Evolutionary conservation across 2,329 filamentous ascomycete species (phyloP), one percentile per base, ranked within the genome.

Genomic region (Hymenoscyphus linearis): DNA sequence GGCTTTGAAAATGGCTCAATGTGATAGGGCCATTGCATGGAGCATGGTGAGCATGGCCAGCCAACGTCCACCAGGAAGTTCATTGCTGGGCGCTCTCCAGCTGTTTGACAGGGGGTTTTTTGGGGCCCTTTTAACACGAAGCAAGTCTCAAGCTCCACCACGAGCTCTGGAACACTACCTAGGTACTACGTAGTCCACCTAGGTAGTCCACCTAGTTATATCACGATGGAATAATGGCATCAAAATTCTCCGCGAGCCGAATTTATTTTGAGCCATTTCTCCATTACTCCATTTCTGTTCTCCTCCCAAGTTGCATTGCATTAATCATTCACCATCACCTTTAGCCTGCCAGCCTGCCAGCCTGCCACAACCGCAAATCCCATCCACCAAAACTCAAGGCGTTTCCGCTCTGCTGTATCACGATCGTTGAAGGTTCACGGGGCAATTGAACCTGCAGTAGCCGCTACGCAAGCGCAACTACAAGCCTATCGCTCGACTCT

Each of bases 371-470:
- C 44, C 13, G 9, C 12, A 50, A 4, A 50, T 18, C 9, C 9
- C 9, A 12, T 44, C 37, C n/a, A 44, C 10, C 26, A 26, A 54
- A 14, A 31, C 34, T 27, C 34, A 18, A 18, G 5, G 7, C 9
- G 16, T 37, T 54, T 36, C 37, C 25, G 25, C 37, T 12, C 25
- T 50, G 14, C 18, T 13, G 27, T 34, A 37, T 47, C 35, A 25
- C 25, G 26, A 18, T 35, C 25, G 13, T 25, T 22, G 26, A 57
- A 54, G 14, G 55, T 62, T 58, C 61, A 62, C 58, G 50, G 56
- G 61, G 53, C 35, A 36, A 34, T 27, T 57, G 47, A 60, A 57
- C 54, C 57, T 62, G 61, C 61, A 62, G 61, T 62, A 62, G 61
- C 34, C 6, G 37, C 54, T 22, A 25, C 22, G 22, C 18, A 26